A percentile compares a stretch with the other conserved stretches of the same genome.
Conservation (phyloP, 2,329 filamentous ascomycete genomes). For the Trichoderma koningiopsis region DNA sequence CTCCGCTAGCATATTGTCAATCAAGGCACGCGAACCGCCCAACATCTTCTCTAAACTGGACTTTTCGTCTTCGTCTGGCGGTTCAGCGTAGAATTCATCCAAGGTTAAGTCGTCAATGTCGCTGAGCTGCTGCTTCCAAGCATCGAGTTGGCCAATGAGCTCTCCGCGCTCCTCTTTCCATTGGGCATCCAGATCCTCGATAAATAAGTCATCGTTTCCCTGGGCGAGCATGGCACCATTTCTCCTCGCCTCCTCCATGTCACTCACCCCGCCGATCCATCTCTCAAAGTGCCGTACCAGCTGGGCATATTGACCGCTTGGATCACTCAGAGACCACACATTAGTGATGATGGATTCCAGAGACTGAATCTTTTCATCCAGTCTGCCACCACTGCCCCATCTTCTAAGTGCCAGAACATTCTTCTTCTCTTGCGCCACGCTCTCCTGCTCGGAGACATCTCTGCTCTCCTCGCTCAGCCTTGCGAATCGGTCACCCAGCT, state of each 20-base stretch:
- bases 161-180: constrained; percentile 63
- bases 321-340: constrained; percentile 59
- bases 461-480: constrained; percentile 40
- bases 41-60: constrained; percentile 52
- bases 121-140: constrained; percentile 52
- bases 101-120: constrained; percentile 39
- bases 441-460: constrained; percentile 43
- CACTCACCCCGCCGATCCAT: constrained; percentile 55
- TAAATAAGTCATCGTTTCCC: constrained; percentile 48
- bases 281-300: constrained; percentile 60
- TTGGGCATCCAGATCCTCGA: constrained; percentile 55
- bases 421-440: constrained; percentile 48
- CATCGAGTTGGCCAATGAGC: constrained; percentile 57
- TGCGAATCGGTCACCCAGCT: constrained; percentile 51
- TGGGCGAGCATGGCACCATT: constrained; percentile 41
- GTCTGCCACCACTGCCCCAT: constrained; percentile 49
- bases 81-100: constrained; percentile 2
- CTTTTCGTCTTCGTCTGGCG: constrained; percentile 35
- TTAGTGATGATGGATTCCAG: constrained; percentile 60
- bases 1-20: constrained; percentile 64
- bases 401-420: constrained; percentile 56
- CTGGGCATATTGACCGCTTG: constrained; percentile 58
- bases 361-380: constrained; percentile 60
- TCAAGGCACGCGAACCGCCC: constrained; percentile 49
- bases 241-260: constrained; percentile 49